phyloP scores from a whole-genome alignment of 352 stramenopile species.

The Globisporangium paddicum region DNA sequence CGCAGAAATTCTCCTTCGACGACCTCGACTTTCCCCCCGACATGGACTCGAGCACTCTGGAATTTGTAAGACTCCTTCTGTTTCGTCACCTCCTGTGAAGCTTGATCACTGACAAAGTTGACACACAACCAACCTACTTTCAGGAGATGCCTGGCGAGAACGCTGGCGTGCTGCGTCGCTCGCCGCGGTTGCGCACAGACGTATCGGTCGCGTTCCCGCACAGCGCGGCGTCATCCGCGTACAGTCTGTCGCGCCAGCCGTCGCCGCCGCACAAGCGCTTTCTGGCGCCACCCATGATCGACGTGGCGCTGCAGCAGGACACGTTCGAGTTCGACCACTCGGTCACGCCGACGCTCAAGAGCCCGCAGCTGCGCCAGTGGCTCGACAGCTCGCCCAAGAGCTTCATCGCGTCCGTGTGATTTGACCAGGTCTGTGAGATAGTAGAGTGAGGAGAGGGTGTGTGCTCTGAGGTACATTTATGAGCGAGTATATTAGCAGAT shows the following conservation, averaged over 20 bases:
- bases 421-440: background rate
- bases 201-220: constrained; percentile 83
- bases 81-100: background rate
- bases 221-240: constrained; percentile 35
- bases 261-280: constrained; percentile 75
- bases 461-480: background rate
- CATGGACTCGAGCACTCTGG: constrained; percentile 62
- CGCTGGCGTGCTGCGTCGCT: constrained; percentile 54
- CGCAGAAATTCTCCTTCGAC: constrained; percentile 84
- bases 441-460: background rate
- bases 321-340: constrained; percentile 85
- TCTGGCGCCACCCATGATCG: constrained; percentile 55
- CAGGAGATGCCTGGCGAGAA: constrained; percentile 72
- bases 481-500: constrained; percentile 1
- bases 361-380: constrained; percentile 78
- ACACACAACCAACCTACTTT: background rate
- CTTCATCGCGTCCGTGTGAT: constrained; percentile 78
- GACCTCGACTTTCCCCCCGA: constrained; percentile 73
- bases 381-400: constrained; percentile 77
- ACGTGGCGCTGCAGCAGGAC: constrained; percentile 76
- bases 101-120: no score
- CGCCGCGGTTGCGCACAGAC: constrained; percentile 72
- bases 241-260: constrained; percentile 36
- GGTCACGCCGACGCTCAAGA: constrained; percentile 85
- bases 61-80: constrained; percentile 45